Conservation (phyloP, 2,329 filamentous ascomycete genomes). For the Orbilia blumenaviensis region DNA sequence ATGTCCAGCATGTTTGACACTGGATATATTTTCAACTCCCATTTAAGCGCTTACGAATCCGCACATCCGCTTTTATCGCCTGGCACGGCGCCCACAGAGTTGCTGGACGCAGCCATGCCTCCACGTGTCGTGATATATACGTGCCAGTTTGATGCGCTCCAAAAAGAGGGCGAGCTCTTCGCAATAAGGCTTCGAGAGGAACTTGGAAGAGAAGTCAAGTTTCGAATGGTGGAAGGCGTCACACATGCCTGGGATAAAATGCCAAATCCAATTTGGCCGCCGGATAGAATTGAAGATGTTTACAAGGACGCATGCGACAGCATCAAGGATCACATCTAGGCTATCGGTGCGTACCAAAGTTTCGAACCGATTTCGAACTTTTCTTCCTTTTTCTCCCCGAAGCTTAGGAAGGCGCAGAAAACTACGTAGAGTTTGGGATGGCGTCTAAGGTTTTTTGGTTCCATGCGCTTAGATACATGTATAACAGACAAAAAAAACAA, state of each 20-base stretch:
- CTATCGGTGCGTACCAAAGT: not conserved
- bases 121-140: constrained; percentile 69
- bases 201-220: constrained; percentile 68
- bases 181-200: constrained; percentile 67
- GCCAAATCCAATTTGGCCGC: constrained; percentile 66
- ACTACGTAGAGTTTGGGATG: not conserved
- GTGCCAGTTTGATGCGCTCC: constrained; percentile 73
- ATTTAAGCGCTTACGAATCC: constrained; percentile 61
- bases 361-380: not conserved
- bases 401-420: not conserved
- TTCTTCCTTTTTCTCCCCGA: not conserved
- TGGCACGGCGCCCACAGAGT: constrained; percentile 66
- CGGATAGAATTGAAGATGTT: constrained; percentile 65
- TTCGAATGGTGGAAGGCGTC: constrained; percentile 69
- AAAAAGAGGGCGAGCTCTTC: constrained; percentile 70
- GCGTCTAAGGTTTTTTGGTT: not conserved
- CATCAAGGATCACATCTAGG: constrained; percentile 11
- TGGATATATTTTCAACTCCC: constrained; percentile 68
- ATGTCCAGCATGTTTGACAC: constrained; percentile 72
- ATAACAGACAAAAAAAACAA: not conserved
- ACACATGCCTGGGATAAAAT: constrained; percentile 74
- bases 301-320: constrained; percentile 67
- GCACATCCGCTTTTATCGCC: constrained; percentile 69
- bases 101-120: constrained; percentile 65
- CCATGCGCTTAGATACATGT: not conserved